Evolutionary conservation across 768 basidiomycete genomes (phyloP).

Genomic region (Tubosaeta sp.): DNA sequence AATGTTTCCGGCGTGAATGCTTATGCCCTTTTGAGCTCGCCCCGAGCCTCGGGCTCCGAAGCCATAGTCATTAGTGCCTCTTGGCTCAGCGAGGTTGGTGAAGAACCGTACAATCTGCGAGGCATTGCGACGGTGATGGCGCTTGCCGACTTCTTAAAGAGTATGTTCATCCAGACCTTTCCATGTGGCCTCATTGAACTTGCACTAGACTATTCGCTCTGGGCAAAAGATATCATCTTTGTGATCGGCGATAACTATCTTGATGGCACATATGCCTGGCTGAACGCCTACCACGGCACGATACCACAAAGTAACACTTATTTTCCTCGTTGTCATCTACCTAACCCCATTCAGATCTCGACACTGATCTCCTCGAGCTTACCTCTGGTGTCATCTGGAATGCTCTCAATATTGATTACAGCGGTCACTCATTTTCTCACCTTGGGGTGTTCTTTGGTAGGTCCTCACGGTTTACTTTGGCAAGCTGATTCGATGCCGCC

Average conservation of each 20-base stretch:
- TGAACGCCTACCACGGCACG: slow-evolving; percentile 75
- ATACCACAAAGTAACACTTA: slow-evolving; percentile 57
- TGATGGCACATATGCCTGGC: slow-evolving; percentile 92
- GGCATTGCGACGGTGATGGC: slow-evolving; percentile 84
- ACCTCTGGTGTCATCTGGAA: slow-evolving; percentile 93
- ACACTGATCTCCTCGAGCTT: slow-evolving; percentile 57
- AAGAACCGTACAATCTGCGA: slow-evolving; percentile 68
- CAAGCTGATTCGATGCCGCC: slow-evolving; percentile 1
- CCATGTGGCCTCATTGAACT: slow-evolving; percentile 2
- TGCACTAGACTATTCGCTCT: slow-evolving; percentile 70
- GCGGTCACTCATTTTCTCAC: slow-evolving; percentile 94
- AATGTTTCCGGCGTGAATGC: slow-evolving; percentile 65
- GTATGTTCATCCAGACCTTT: slow-evolving; percentile 38
- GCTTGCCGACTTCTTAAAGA: slow-evolving; percentile 78
- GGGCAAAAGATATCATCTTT: slow-evolving; percentile 93
- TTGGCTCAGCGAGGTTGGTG: slow-evolving; percentile 68
- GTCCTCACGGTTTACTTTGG: slow-evolving; percentile 18
- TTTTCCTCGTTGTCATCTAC: neutral
- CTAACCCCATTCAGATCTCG: slow-evolving; percentile 46
- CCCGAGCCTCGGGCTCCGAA: slow-evolving; percentile 90
- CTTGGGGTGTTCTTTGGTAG: slow-evolving; percentile 91
- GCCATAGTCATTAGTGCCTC: slow-evolving; percentile 90
- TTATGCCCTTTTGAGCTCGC: slow-evolving; percentile 78
- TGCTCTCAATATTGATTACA: slow-evolving; percentile 90
- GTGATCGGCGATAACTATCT: slow-evolving; percentile 85